These are phyloP conservation scores for Coccomyxa subellipsoidea DNA, from an alignment of 163 green algal species.

Conservation along the genomic window DNA sequence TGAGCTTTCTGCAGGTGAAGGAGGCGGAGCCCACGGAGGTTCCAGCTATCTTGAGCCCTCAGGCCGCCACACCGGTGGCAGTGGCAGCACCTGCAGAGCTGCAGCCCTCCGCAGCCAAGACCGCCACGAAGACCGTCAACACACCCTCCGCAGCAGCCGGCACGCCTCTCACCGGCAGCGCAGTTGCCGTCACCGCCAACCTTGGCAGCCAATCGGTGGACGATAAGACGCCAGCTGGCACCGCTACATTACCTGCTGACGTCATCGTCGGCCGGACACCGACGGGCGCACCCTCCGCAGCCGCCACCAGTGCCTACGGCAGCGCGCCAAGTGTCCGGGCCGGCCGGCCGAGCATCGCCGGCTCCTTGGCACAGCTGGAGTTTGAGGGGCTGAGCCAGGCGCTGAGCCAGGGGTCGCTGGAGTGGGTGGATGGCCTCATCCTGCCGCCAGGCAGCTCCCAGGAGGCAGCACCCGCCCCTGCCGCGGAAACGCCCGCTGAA, in stretches of 20 bases:
- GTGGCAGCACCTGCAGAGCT: neutral
- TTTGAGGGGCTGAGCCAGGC: neutral
- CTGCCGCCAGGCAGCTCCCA: neutral
- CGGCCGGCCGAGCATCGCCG: neutral
- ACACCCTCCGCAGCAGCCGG: neutral
- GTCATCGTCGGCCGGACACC: too few species aligned
- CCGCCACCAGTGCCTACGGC: too few species aligned
- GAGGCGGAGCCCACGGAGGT: neutral
- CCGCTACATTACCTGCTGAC: neutral
- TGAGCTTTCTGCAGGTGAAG: neutral
- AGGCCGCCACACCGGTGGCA: too few species aligned
- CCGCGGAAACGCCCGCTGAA: too few species aligned
- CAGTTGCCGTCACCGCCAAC: neutral
- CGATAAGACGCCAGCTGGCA: neutral
- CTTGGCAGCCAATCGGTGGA: neutral
- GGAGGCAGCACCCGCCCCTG: too few species aligned
- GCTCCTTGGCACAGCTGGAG: neutral
- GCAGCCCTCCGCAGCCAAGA: neutral
- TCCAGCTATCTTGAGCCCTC: neutral
- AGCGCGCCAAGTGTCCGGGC: neutral
- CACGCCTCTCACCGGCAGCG: too few species aligned
- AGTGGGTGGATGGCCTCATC: constrained; percentile 9
- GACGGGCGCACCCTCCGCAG: too few species aligned
- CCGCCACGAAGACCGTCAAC: neutral
- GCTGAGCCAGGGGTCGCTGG: neutral